phyloP scores from a whole-genome alignment of 2,329 filamentous ascomycete genomes.

The Myrmaecium sp. region DNA sequence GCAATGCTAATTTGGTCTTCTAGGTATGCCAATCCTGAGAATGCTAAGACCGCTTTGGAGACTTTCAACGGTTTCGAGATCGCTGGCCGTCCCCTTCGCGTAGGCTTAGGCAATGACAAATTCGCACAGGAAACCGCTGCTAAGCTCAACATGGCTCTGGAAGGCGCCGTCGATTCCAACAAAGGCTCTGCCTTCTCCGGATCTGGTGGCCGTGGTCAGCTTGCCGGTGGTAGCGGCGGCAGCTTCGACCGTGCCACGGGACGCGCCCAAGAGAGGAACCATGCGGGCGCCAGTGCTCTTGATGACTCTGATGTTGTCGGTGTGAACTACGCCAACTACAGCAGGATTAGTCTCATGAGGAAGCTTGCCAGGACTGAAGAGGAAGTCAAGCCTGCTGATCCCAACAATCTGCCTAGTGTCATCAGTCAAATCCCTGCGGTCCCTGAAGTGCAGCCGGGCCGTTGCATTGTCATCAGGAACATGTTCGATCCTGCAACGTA shows the following conservation, averaged over 20 bases:
- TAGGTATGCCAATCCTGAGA: slow-evolving; percentile 75
- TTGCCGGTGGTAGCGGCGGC: slow-evolving; percentile 51
- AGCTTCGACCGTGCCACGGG: slow-evolving; percentile 83
- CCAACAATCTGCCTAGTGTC: slow-evolving; percentile 62
- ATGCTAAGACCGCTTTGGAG: slow-evolving; percentile 87
- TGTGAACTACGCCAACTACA: slow-evolving; percentile 99
- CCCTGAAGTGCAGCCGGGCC: slow-evolving; percentile 80
- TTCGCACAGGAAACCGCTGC: slow-evolving; percentile 95
- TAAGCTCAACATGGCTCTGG: slow-evolving; percentile 81
- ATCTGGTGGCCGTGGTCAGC: slow-evolving; percentile 69
- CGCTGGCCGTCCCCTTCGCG: slow-evolving; percentile 89
- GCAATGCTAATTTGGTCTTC: neutral
- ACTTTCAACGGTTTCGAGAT: slow-evolving; percentile 99
- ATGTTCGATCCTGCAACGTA: slow-evolving; percentile 91
- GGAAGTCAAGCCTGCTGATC: slow-evolving; percentile 49
- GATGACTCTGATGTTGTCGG: slow-evolving; percentile 96
- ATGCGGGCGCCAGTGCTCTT: slow-evolving; percentile 78
- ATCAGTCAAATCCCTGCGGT: slow-evolving; percentile 57
- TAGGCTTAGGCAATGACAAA: slow-evolving; percentile 99
- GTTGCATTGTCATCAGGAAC: slow-evolving; percentile 86
- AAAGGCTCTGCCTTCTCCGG: slow-evolving; percentile 88
- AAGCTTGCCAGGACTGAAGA: slow-evolving; percentile 94
- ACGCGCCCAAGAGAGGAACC: slow-evolving; percentile 73
- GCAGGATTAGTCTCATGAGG: slow-evolving; percentile 94
- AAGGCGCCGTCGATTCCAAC: slow-evolving; percentile 48